Conservation (phyloP, 2,329 filamentous ascomycete species). For the Elsinoe ampelina region DNA sequence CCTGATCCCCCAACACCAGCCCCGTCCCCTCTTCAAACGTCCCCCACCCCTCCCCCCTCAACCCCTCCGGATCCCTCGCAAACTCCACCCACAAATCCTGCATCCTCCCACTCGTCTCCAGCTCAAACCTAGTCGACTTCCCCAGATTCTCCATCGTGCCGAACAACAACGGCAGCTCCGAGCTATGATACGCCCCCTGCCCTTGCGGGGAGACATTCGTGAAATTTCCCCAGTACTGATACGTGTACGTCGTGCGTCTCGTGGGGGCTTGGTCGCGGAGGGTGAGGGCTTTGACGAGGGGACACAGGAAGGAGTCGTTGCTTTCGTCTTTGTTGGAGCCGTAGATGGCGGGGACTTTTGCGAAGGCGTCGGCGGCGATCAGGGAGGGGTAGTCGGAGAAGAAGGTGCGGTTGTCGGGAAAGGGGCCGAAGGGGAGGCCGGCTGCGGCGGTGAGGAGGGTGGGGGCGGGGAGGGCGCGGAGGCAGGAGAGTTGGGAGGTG, state of each 20-base stretch:
- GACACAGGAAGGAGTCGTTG: slow-evolving; percentile 36
- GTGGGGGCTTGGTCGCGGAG: slow-evolving; percentile 26
- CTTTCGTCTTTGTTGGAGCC: slow-evolving; percentile 40
- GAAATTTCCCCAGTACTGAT: slow-evolving; percentile 43
- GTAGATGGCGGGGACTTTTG: slow-evolving; percentile 34
- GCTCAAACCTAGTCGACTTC: neutral
- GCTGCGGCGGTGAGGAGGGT: slow-evolving; percentile 23
- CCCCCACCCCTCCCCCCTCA: neutral
- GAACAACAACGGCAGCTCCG: slow-evolving; percentile 26
- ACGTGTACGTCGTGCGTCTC: slow-evolving; percentile 35
- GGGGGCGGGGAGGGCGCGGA: slow-evolving; percentile 16
- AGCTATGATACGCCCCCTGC: slow-evolving; percentile 41
- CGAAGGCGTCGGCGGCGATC: slow-evolving; percentile 25
- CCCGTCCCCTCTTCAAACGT: neutral
- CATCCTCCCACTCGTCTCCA: neutral
- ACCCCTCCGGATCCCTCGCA: neutral
- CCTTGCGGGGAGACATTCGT: slow-evolving; percentile 35
- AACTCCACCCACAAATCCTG: neutral
- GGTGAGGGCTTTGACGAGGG: neutral
- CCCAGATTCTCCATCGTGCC: slow-evolving; percentile 23
- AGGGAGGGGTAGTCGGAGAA: slow-evolving; percentile 20
- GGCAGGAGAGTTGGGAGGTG: slow-evolving; percentile 21
- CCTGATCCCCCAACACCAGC: neutral
- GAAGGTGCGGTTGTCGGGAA: slow-evolving; percentile 21
- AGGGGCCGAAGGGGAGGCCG: slow-evolving; percentile 20